Evolutionary conservation across 106 monocot species (phyloP), one percentile per base, ranked within the genome.

Genomic region (Phalaenopsis aphrodite): DNA sequence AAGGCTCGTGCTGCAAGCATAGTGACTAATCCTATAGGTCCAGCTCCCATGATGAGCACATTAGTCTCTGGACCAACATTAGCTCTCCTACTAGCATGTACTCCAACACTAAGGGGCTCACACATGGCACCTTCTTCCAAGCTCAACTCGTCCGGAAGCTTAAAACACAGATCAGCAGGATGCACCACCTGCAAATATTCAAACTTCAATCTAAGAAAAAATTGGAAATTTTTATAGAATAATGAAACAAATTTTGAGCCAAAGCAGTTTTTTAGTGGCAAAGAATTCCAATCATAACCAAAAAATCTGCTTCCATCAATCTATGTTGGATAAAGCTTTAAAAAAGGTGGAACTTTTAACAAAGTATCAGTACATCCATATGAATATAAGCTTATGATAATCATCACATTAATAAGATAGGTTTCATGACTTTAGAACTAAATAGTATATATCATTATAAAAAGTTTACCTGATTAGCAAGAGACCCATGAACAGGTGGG

Each of bases 71-170:
- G 89, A 41, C 94, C 90, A 79, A 98, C 75, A 38, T 67, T 75
- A 66, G 94, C 94, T 75, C 94, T 90, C 14, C 97, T 85, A 49
- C 97, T 92, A 73, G 97, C 97, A 83, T 98, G 89, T 64, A 98
- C 75, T 45, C 92, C 97, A 68, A 98, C 97, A 77, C 97, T 98
- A 14, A 98, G 97, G 37, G 97, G 97, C 75, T 98, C 97, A 83
- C 97, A 98, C 97, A 98, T 98, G 41, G 97, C 97, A 9, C 97
- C 97, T 86, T 98, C 97, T 82, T 98, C 97, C 80, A 98, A 57
- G 84, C 90, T 92, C 81, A 98, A 85, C 81, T 91, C 94, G 19
- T 92, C 92, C 19, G 97, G 94, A 42, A 98, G 87, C 82, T 94
- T 98, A 81, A 98, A 98, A 71, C 97, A 94, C 37, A 94, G 78